These are phyloP conservation scores for Fremontodendron californicum DNA, from an alignment of 345 rosid genomes.

Conservation along the genomic window DNA sequence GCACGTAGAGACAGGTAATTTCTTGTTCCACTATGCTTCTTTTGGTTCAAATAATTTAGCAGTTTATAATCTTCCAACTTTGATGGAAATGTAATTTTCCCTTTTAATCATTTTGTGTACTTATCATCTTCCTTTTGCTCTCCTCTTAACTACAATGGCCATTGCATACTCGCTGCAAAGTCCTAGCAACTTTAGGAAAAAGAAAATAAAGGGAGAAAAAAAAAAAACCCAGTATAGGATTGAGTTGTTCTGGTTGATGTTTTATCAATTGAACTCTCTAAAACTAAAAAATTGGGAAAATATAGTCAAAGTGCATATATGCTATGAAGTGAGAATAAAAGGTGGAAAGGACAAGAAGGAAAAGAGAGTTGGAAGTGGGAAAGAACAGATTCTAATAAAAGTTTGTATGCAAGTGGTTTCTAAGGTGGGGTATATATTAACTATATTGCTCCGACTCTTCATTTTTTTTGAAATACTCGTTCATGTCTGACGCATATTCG, in stretches of 20 bases:
- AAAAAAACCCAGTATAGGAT: background rate
- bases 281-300: background rate
- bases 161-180: background rate
- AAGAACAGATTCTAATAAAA: conserved; percentile 13
- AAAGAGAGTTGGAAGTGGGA: background rate
- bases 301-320: conserved; percentile 12
- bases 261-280: background rate
- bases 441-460: too few relatives aligned
- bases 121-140: background rate
- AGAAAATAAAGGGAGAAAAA: background rate
- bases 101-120: background rate
- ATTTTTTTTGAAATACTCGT: too few relatives aligned
- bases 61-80: background rate
- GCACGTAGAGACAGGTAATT: background rate
- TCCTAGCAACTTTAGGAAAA: background rate
- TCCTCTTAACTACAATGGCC: background rate
- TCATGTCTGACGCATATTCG: too few relatives aligned
- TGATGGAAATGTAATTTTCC: background rate
- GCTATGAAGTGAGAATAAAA: background rate
- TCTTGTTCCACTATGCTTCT: background rate
- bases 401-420: background rate
- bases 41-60: background rate
- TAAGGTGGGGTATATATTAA: background rate
- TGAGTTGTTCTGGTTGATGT: background rate
- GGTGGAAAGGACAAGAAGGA: background rate